Evolutionary conservation across 306 rosid genomes (phyloP).

Genomic region (Ammopiptanthus mongolicus): DNA sequence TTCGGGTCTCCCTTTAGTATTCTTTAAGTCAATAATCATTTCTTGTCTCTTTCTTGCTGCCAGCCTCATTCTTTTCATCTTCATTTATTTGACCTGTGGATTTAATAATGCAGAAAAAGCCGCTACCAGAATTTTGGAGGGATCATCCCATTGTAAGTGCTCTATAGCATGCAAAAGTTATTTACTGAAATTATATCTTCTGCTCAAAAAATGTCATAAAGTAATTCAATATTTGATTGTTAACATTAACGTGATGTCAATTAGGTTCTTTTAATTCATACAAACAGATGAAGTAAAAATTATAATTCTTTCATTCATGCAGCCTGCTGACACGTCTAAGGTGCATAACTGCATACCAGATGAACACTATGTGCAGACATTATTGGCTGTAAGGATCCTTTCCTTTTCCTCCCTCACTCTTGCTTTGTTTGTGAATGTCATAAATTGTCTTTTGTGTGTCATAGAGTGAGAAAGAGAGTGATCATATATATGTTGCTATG

Average conservation of each 20-base stretch:
- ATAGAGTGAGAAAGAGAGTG: neutral
- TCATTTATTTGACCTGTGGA: slow-evolving; percentile 25
- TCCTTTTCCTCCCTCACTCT: neutral
- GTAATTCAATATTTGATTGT: slow-evolving; percentile 6
- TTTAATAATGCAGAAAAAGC: slow-evolving; percentile 67
- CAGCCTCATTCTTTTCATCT: slow-evolving; percentile 1
- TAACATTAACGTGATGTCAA: slow-evolving; percentile 3
- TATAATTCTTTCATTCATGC: slow-evolving; percentile 33
- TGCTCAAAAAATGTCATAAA: neutral
- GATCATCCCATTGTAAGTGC: slow-evolving; percentile 78
- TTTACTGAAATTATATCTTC: neutral
- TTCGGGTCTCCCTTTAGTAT: neutral
- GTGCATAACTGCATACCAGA: slow-evolving; percentile 95
- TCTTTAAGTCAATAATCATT: neutral
- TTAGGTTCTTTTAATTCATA: slow-evolving; percentile 1
- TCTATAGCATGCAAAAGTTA: neutral
- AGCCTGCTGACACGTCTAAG: slow-evolving; percentile 84
- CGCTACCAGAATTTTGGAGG: slow-evolving; percentile 98
- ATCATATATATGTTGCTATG: neutral
- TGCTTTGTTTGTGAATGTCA: neutral
- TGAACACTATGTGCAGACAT: slow-evolving; percentile 93
- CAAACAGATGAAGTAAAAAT: slow-evolving; percentile 3
- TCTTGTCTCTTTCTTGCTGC: neutral
- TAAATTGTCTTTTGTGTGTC: neutral
- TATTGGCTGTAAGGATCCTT: slow-evolving; percentile 71